Evolutionary conservation across 2,329 filamentous ascomycete genomes (phyloP), one percentile per base, ranked within the genome.

Genomic region (Xylariaceae sp.): DNA sequence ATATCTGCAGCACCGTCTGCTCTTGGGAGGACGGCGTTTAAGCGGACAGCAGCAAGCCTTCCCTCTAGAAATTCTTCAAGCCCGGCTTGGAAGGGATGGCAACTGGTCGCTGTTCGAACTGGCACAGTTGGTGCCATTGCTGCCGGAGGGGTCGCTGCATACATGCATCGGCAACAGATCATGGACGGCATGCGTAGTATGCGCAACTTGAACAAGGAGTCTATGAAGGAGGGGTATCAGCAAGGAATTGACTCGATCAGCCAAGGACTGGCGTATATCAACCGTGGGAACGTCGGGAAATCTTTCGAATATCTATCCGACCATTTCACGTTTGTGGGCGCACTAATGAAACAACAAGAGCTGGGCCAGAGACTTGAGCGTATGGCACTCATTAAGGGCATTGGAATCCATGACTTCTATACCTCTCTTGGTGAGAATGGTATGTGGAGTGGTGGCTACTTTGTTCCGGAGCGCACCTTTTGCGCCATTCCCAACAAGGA

Each of bases 271-370:
- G 80, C 80, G 9, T 83, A 84, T 58, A 75, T 84, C 66, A 83
- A 82, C 65, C 74, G 79, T 6, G 80, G 81, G 11, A 83, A 80
- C 35, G 80, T 84, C 2, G 85, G 85, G 2, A 81, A 85, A 49
- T 89, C 90, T 1, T 88, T 91, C 61, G 82, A 80, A 15, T 96
- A 91, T 86, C 83, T 92, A 3, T 85, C 87, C 0, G 89, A 88
- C 13, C 92, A 96, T 70, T 83, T 96, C 45, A 89, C 91, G 29
- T 96, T 96, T 64, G 88, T 96, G 1, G 90, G 91, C 0, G 87
- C 89, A 39, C 78, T 96, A 2, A 81, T 91, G 60, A 86, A 88
- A 47, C 84, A 85, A 13, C 84, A 87, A 27, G 89, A 94, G 64
- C 74, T 96, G 56, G 83, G 81, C 50, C 79, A 81, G 36, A 81